Percentiles rank a stretch among this genome's conserved stretches.
Conservation (phyloP, 257 asterid species). For the Echium plantagineum region DNA sequence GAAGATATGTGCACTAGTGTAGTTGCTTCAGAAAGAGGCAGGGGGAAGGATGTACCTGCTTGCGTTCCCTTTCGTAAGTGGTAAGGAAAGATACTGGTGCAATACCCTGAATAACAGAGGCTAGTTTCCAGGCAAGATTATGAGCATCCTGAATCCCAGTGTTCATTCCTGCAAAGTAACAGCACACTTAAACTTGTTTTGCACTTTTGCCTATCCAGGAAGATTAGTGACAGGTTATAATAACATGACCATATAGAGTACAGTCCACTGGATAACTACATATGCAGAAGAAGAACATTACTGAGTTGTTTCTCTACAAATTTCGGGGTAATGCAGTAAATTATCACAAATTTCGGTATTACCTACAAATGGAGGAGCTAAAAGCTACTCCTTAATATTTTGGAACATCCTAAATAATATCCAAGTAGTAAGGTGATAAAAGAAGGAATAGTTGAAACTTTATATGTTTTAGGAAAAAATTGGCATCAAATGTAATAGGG, state of each 20-base stretch:
- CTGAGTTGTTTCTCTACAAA: not conserved
- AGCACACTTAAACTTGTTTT: not conserved
- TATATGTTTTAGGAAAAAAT: not conserved
- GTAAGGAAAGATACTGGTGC: constrained; percentile 50
- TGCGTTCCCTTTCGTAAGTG: constrained; percentile 83
- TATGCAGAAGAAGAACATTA: not conserved
- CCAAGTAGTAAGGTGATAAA: too few species aligned
- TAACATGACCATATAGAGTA: not conserved
- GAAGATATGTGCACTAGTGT: not conserved
- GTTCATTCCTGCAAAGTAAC: constrained; percentile 62
- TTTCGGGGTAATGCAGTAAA: too few species aligned
- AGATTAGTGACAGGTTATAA: not conserved
- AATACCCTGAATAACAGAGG: constrained; percentile 55
- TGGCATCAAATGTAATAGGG: not conserved
- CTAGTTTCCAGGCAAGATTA: constrained; percentile 96
- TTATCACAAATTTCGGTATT: too few species aligned
- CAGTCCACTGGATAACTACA: not conserved
- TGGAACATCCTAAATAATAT: too few species aligned
- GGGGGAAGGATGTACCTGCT: constrained; percentile 39
- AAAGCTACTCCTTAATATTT: too few species aligned
- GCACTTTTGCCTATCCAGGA: not conserved
- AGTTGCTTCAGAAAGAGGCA: not conserved
- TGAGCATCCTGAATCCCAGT: constrained; percentile 97
- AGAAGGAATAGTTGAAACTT: too few species aligned
- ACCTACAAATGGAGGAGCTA: too few species aligned